Evolutionary conservation across 2,329 filamentous ascomycete genomes (phyloP), one percentile per base, ranked within the genome.

Genomic region (Trichoderma semiorbis): DNA sequence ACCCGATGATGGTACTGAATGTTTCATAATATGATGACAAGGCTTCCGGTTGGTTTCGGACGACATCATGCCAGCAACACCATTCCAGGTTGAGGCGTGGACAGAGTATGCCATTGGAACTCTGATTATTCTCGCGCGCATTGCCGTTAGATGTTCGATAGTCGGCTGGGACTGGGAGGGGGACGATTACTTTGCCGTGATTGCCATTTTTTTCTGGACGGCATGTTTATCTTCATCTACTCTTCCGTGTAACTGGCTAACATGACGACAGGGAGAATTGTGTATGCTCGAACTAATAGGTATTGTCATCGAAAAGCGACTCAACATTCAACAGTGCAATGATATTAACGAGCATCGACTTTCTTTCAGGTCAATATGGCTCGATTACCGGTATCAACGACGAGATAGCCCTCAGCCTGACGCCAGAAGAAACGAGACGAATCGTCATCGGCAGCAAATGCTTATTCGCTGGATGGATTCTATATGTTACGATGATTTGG

Each of bases 11-110:
- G 7, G 14, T 57, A 1, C 53, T 5, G 7, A 30, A 18, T 10
- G 1, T 57, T 57, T 30, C 14, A 0, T 57, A 24, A 60, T 34
- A 18, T 14, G 28, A 60, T 60, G n/a, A 39, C 3, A 62, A 39
- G n/a, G 5, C n/a, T 14, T 14, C 26, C 3, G 10, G 28, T 18
- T 62, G 32, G 21, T 6, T 32, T 39, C 10, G 32, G 32, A 62
- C 58, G 30, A 39, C 36, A 64, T 32, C 53, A 79, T 77, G 76
- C 53, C 74, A 12, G 77, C 78, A n/a, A 83, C 81, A 5, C 82
- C 83, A 3, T 84, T 84, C 70, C 80, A 83, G 71, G 78, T 75
- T 3, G 83, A 85, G 73, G 82, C 82, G 10, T 85, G 83, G 83
- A 77, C 77, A 18, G 84, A 85, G 69, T 85, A 84, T 62, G 80